Evolutionary conservation across 148 eudicot genomes (phyloP), one percentile per base, ranked within the genome.

Genomic region (Vaccinium macrocarpon): DNA sequence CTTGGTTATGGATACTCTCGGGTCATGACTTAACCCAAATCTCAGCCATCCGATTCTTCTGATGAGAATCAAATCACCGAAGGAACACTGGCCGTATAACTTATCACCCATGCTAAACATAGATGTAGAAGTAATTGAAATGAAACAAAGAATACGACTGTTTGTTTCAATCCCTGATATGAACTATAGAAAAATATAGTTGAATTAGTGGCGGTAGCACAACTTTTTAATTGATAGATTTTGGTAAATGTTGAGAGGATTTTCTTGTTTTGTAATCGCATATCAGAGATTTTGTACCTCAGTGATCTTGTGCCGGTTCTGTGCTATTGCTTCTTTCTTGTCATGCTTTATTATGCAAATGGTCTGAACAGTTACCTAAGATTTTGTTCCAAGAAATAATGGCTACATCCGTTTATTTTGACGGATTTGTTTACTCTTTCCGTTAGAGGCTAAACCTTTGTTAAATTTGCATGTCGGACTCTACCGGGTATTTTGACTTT

Each of bases 1-100:
- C 95, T 95, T 56, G 99, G 98, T 53, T 97, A 97, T 74, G 99
- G 97, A 75, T 97, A 88, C 84, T 93, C 97, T 52, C 90, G 92
- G 50, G 88, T 89, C 35, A 90, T 90, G 95, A 88, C 55, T 83
- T 95, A 92, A 90, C 89, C 98, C 71, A 97, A 95, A 87, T 83
- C 93, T 81, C 91, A 80, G 82, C 81, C 91, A 4, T 68, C 89
- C 0, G 95, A 93, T 49, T 78, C 94, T 81, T 83, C 90, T 18
- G 97, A 97, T 66, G 96, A 91, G 55, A 91, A 88, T 84, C 93
- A 92, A 88, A 11, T 86, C 62, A 84, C 76, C 35, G 97, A 92
- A 83, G 99, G 98, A 84, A 87, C 90, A 2, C 87, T 97, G 85
- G 97, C 94, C 12, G 79, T 92, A 70, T 96, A 84, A 93, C 62